phyloP scores from a whole-genome alignment of 2,329 filamentous ascomycete genomes.

The Trichophyton schoenleinii region DNA sequence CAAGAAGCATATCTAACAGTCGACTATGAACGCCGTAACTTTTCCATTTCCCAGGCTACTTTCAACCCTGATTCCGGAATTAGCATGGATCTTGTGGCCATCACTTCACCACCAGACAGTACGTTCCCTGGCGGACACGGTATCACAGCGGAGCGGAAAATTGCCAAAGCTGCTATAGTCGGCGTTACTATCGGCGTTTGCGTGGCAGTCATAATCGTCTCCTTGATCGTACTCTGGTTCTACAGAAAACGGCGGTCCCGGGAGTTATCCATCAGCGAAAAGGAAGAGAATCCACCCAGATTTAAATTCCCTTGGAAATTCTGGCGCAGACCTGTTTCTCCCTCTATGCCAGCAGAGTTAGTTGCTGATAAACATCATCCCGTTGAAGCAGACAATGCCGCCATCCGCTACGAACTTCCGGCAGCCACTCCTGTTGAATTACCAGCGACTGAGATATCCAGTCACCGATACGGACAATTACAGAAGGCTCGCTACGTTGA shows the following conservation, averaged over 20 bases:
- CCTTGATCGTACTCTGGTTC: constrained; percentile 8
- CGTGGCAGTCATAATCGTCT: constrained; percentile 5
- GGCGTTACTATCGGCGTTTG: constrained; percentile 10
- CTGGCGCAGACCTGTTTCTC: constrained; percentile 6
- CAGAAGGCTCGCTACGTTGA: not conserved
- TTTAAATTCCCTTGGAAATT: constrained; percentile 8
- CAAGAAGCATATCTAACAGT: constrained; percentile 31
- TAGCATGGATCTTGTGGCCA: constrained; percentile 14
- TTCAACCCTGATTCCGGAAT: constrained; percentile 17
- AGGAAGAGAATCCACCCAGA: not conserved
- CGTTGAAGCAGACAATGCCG: constrained; percentile 17
- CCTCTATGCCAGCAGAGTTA: constrained; percentile 13
- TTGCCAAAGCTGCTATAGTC: constrained; percentile 6
- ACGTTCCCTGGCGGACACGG: constrained; percentile 11
- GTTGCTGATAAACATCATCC: constrained; percentile 17
- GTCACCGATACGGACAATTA: not conserved
- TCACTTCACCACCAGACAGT: constrained; percentile 14
- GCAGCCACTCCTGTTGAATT: constrained; percentile 6
- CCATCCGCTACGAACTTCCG: constrained; percentile 15
- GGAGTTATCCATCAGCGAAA: not conserved
- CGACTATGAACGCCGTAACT: constrained; percentile 27
- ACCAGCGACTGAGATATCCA: constrained; percentile 6
- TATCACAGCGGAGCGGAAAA: not conserved
- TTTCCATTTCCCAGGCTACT: constrained; percentile 24
- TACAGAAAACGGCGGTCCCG: not conserved